A percentile compares a stretch with the other conserved stretches of the same genome.
Evolutionary conservation across 768 basidiomycete species (phyloP).

Genomic region (Fistulinella prunicolor): DNA sequence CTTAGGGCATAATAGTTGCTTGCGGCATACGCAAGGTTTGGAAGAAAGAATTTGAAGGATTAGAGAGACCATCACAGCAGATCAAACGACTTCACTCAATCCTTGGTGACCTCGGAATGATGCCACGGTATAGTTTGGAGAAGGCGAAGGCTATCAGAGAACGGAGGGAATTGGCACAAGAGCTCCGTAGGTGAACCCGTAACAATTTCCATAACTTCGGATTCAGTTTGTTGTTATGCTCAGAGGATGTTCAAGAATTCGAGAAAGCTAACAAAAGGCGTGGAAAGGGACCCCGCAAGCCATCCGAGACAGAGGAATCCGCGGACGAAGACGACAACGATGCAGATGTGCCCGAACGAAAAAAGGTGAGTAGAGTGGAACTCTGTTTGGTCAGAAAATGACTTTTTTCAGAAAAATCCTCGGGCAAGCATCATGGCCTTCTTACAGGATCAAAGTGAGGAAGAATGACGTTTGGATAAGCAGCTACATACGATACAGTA

Average conservation of each 20-base stretch:
- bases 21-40: constrained; percentile 79
- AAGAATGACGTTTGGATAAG: constrained; percentile 28
- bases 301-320: constrained; percentile 23
- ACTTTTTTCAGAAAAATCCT: constrained; percentile 39
- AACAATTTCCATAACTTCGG: background rate
- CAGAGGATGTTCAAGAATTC: constrained; percentile 77
- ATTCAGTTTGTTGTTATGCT: background rate
- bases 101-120: constrained; percentile 75
- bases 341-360: constrained; percentile 34
- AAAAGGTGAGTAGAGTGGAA: constrained; percentile 37
- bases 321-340: constrained; percentile 34
- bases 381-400: background rate
- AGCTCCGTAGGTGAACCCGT: constrained; percentile 56
- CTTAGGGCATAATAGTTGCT: constrained; percentile 62
- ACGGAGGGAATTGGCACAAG: constrained; percentile 72
- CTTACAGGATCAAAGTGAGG: constrained; percentile 68
- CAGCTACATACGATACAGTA: no score
- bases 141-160: constrained; percentile 75
- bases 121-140: constrained; percentile 69
- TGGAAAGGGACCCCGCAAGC: constrained; percentile 16
- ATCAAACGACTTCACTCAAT: constrained; percentile 63
- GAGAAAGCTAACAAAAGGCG: constrained; percentile 44
- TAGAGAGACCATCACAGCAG: constrained; percentile 57
- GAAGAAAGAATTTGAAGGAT: constrained; percentile 66
- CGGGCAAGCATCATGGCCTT: constrained; percentile 68